Conservation (phyloP, 164 flowering plant species). For the Nymphaea colorata region DNA sequence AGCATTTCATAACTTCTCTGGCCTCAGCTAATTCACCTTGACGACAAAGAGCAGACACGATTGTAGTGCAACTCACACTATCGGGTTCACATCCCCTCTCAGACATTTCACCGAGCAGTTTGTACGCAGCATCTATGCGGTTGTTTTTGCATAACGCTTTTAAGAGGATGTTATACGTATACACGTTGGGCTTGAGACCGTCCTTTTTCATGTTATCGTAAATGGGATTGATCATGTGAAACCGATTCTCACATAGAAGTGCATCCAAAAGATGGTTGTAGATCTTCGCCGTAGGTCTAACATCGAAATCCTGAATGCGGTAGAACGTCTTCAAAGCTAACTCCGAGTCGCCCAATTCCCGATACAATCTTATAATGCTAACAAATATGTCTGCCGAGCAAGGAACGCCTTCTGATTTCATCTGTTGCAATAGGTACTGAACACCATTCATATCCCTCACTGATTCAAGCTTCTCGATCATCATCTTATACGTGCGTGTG, state of each 20-base stretch:
- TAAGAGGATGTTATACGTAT: constrained; percentile 68
- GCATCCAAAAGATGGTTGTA: constrained; percentile 76
- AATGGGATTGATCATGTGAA: constrained; percentile 53
- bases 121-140: constrained; percentile 50
- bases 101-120: constrained; percentile 68
- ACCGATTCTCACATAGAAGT: constrained; percentile 54
- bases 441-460: constrained; percentile 40
- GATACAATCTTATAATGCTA: constrained; percentile 38
- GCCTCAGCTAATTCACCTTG: constrained; percentile 57
- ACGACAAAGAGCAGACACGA: constrained; percentile 59
- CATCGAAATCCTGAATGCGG: constrained; percentile 60
- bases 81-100: constrained; percentile 62
- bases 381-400: constrained; percentile 56
- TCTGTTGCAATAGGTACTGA: constrained; percentile 70
- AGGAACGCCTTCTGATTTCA: constrained; percentile 58
- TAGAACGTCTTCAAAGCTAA: constrained; percentile 70
- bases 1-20: constrained; percentile 31
- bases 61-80: constrained; percentile 64
- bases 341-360: constrained; percentile 36
- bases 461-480: constrained; percentile 62
- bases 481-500: constrained; percentile 38
- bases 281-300: constrained; percentile 55
- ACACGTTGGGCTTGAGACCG: constrained; percentile 65
- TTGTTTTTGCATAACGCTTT: constrained; percentile 80
- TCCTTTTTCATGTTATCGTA: constrained; percentile 72